Evolutionary conservation across 2,329 filamentous ascomycete species (phyloP).

Genomic region (Xylariaceae sp.): DNA sequence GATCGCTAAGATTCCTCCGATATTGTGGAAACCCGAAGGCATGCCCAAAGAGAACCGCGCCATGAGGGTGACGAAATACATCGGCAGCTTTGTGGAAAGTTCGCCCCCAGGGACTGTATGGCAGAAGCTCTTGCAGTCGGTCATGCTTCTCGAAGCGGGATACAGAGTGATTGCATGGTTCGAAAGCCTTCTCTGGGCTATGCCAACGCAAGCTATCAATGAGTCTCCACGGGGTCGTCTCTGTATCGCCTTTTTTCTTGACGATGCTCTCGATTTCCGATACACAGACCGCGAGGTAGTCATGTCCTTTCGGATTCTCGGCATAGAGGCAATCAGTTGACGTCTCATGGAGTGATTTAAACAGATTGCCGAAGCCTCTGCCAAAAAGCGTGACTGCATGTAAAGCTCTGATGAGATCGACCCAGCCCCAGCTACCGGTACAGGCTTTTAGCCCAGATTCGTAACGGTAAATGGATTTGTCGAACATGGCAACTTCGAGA

Average conservation of each 20-base stretch:
- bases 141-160: no score
- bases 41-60: not conserved
- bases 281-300: not conserved
- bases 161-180: not conserved
- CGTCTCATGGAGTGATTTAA: not conserved
- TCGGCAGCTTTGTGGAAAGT: not conserved
- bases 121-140: not conserved
- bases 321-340: not conserved
- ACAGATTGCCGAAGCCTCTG: not conserved
- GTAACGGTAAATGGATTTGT: conserved; percentile 17
- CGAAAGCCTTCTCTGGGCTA: not conserved
- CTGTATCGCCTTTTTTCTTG: not conserved
- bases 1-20: no score
- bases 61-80: not conserved
- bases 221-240: not conserved
- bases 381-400: not conserved
- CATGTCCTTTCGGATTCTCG: not conserved
- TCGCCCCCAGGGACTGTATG: not conserved
- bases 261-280: not conserved
- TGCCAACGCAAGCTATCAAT: not conserved
- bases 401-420: conserved; percentile 20
- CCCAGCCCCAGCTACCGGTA: conserved; percentile 8
- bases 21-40: no score
- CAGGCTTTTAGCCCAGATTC: conserved; percentile 5
- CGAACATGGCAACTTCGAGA: conserved; percentile 18